phyloP scores from a whole-genome alignment of 257 asterid species.

The Agastache rugosa region DNA sequence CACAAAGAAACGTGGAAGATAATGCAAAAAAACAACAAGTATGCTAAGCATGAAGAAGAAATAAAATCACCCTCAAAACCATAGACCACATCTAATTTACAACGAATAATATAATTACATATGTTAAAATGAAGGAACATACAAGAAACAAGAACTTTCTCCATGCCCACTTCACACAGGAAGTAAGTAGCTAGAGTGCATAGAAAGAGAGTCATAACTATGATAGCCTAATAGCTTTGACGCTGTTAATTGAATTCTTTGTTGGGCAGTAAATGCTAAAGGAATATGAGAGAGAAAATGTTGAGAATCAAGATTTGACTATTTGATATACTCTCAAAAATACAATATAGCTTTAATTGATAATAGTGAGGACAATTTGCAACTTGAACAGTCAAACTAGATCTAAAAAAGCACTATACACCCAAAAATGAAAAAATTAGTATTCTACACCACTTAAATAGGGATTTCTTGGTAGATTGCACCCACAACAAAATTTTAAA shows the following conservation, averaged over 20 bases:
- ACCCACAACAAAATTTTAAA: not conserved
- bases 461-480: not conserved
- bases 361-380: not conserved
- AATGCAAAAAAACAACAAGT: not conserved
- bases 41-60: not conserved
- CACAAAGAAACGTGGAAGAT: not conserved
- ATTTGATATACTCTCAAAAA: not conserved
- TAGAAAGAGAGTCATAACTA: not conserved
- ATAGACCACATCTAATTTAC: not conserved
- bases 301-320: not conserved
- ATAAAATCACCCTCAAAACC: not conserved
- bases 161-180: not conserved
- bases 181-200: not conserved
- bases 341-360: too few relatives aligned
- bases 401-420: conserved; percentile 2
- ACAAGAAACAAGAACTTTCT: not conserved
- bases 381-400: not conserved
- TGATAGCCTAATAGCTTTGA: not conserved
- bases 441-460: not conserved
- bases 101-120: conserved; percentile 13
- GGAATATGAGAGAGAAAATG: not conserved
- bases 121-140: conserved; percentile 15
- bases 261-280: not conserved
- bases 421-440: not conserved
- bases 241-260: too few relatives aligned